Evolutionary conservation across 805 yeast genomes (phyloP).

Genomic region (Barnettozyma siamensis): DNA sequence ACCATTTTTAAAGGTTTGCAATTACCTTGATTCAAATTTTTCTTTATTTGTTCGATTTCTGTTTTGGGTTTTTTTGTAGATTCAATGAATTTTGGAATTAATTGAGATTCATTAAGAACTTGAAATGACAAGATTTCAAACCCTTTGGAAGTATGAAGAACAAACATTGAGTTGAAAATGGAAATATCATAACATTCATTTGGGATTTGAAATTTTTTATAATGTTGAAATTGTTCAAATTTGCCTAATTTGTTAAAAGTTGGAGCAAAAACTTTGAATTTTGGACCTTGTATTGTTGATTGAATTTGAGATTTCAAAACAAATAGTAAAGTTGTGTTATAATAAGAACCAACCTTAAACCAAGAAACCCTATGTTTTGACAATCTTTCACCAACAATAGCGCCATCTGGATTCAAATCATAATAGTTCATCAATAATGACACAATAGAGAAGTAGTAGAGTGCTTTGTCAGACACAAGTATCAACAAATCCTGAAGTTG

Average conservation of each 20-base stretch:
- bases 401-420: slow-evolving; percentile 30
- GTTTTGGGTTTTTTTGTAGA: slow-evolving; percentile 22
- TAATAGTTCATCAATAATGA: slow-evolving; percentile 55
- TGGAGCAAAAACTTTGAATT: slow-evolving; percentile 54
- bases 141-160: slow-evolving; percentile 62
- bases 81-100: slow-evolving; percentile 45
- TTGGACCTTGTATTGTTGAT: slow-evolving; percentile 28
- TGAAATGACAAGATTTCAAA: slow-evolving; percentile 60
- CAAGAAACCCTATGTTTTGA: slow-evolving; percentile 50
- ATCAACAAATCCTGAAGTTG: slow-evolving; percentile 54
- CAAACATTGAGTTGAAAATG: slow-evolving; percentile 58
- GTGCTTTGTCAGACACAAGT: slow-evolving; percentile 49
- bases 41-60: slow-evolving; percentile 34
- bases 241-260: slow-evolving; percentile 45
- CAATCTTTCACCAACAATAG: slow-evolving; percentile 41
- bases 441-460: slow-evolving; percentile 60
- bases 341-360: slow-evolving; percentile 66
- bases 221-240: slow-evolving; percentile 37
- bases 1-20: slow-evolving; percentile 57
- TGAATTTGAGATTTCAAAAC: slow-evolving; percentile 46
- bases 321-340: slow-evolving; percentile 51
- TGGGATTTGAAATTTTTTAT: slow-evolving; percentile 43
- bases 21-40: slow-evolving; percentile 32
- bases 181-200: slow-evolving; percentile 58
- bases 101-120: slow-evolving; percentile 45